Conservation (phyloP, 352 stramenopile species). For the Globisporangium irregulare region DNA sequence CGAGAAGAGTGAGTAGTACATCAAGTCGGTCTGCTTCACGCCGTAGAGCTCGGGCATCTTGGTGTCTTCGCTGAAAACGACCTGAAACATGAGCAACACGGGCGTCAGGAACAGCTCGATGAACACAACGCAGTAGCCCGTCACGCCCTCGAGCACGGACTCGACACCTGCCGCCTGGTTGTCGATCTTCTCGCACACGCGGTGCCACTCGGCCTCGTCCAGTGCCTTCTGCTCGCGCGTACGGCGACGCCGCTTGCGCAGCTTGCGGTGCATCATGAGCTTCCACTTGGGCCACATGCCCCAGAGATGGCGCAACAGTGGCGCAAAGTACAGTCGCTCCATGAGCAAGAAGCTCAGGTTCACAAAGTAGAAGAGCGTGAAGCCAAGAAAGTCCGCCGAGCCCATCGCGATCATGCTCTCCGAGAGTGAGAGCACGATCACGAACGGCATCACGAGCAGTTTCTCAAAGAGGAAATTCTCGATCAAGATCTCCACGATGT, state of each 20-base stretch:
- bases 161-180: constrained; percentile 92
- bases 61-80: constrained; percentile 87
- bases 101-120: constrained; percentile 85
- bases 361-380: constrained; percentile 93
- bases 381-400: constrained; percentile 94
- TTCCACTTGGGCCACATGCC: constrained; percentile 91
- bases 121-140: constrained; percentile 90
- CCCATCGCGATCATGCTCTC: constrained; percentile 95
- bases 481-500: constrained; percentile 79
- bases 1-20: constrained; percentile 95
- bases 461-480: constrained; percentile 89
- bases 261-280: constrained; percentile 78
- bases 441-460: constrained; percentile 88
- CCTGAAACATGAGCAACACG: constrained; percentile 87
- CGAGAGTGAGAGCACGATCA: constrained; percentile 88
- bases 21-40: constrained; percentile 92
- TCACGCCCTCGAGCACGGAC: constrained; percentile 89
- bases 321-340: constrained; percentile 94
- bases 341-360: constrained; percentile 91
- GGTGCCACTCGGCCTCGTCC: constrained; percentile 91
- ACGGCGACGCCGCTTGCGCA: constrained; percentile 67
- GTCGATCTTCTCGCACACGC: constrained; percentile 94
- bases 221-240: constrained; percentile 91
- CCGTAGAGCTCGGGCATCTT: constrained; percentile 91
- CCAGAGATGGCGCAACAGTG: constrained; percentile 72